Conservation (phyloP, 106 monocot species). For the Apostasia shenzhenica region DNA sequence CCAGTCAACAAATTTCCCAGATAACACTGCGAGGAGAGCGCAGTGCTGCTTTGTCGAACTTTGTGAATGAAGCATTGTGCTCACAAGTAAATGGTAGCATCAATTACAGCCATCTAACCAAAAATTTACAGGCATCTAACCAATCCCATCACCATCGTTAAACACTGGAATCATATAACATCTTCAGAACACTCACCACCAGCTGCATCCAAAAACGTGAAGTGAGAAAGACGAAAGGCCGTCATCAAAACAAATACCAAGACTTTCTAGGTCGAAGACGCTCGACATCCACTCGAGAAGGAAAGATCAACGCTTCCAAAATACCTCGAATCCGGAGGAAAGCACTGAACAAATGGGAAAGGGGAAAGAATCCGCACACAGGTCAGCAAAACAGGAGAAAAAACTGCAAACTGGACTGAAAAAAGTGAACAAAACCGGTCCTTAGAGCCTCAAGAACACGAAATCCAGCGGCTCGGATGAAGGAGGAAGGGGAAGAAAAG, state of each 20-base stretch:
- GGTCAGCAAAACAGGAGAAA: neutral
- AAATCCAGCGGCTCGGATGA: neutral
- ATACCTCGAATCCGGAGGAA: slow-evolving; percentile 7
- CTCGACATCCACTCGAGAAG: neutral
- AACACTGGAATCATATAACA: neutral
- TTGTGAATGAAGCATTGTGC: slow-evolving; percentile 45
- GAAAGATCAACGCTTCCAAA: neutral
- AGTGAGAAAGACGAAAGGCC: neutral
- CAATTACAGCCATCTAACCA: neutral
- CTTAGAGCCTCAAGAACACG: neutral
- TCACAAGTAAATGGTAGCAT: neutral
- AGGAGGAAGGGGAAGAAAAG: slow-evolving; percentile 5
- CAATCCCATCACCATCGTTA: neutral
- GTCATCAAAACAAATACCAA: neutral
- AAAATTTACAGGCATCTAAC: neutral
- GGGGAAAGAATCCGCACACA: neutral
- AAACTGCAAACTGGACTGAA: neutral
- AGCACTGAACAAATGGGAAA: neutral
- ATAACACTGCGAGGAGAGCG: slow-evolving; percentile 75
- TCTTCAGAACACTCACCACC: neutral
- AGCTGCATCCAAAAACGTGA: slow-evolving; percentile 1
- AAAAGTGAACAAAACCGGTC: neutral
- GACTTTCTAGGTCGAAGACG: slow-evolving; percentile 2
- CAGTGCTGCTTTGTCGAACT: slow-evolving; percentile 48
- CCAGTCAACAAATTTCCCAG: slow-evolving; percentile 35